Base-by-base conservation (phyloP, 257 asterid genomes). In the Pogostemon cablin region DNA sequence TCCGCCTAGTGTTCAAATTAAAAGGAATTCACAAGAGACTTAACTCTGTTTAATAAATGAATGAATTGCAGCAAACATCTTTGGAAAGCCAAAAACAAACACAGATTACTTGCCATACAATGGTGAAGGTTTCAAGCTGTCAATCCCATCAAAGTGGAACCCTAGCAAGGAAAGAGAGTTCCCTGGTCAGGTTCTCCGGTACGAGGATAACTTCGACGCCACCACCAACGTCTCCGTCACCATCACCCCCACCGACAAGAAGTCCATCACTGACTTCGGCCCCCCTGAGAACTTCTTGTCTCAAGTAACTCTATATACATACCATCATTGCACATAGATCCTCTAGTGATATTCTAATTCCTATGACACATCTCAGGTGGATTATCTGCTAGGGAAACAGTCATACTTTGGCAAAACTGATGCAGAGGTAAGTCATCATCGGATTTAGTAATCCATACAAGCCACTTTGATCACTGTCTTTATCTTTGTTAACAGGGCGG, bases 331-430 rank as follows among this genome's bases (percentile, higher is more conserved):
- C 32, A 25, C 32, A 25, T 25, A 25, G 1, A 67, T 49, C 35
- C 1, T 66, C 3, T 62, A 34, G 20, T 42, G 60, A 17, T 32
- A 6, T 65, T 55, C 1, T 62, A 0, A n/a, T 53, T 55, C 7
- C 7, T 43, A 43, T 25, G 32, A 25, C 32, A 25, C 32, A 55
- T 59, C 42, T 1, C 87, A 93, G 99, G 96, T 93, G 81, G 95
- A 93, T 81, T 93, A 81, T 68, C 79, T 93, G 78, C 89, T 93
- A 1, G 99, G 97, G 10, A 91, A 89, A 73, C 96, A 87, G 75
- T 83, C 88, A 53, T 93, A 89, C 82, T 84, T 68, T n/a, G 97
- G 97, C 12, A 77, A 86, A 77, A 93, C 99, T 52, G 95, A 86
- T 57, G 44, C 99, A 7, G 97, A 91, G 97, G 98, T 93, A 86